A percentile compares a stretch with the other conserved stretches of the same genome.
phyloP scores from a whole-genome alignment of 2,329 filamentous ascomycete species.

The Diaporthe ilicicola region DNA sequence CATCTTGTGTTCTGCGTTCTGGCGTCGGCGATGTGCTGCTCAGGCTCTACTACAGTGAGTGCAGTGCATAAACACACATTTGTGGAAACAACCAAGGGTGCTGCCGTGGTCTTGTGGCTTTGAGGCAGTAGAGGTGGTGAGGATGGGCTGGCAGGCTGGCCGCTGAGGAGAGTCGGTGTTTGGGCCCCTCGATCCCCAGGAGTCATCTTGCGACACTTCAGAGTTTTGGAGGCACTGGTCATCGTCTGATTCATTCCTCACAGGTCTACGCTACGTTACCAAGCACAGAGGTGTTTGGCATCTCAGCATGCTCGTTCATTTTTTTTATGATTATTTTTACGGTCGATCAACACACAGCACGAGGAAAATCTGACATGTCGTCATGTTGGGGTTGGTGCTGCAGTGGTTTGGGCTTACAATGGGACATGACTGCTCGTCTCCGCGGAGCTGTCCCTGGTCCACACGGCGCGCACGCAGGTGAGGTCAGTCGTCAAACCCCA shows the following conservation, averaged over 20 bases:
- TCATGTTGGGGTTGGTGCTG: conserved; percentile 2
- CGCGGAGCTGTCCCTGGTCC: not conserved
- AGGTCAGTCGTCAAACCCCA: not conserved
- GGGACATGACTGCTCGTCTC: not conserved
- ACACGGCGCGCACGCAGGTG: not conserved
- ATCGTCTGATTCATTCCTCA: conserved; percentile 2
- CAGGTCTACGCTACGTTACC: not conserved
- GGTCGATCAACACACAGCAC: not conserved
- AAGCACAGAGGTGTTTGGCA: not conserved
- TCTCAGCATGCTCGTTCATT: too few relatives aligned
- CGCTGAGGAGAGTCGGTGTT: not conserved
- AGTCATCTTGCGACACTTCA: conserved; percentile 23
- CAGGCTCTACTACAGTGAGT: not conserved
- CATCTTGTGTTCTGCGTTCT: not conserved
- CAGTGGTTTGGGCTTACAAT: not conserved
- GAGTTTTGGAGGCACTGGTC: conserved; percentile 16
- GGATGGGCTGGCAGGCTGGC: conserved; percentile 8
- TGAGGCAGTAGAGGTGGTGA: not conserved
- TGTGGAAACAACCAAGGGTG: not conserved
- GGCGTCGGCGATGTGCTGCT: not conserved
- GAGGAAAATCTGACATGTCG: not conserved
- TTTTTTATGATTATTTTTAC: not conserved
- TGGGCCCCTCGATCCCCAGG: not conserved
- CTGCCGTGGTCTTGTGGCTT: not conserved
- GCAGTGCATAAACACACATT: not conserved